Evolutionary conservation across 441 rosid genomes (phyloP).

Genomic region (Pelargonium myrrhifolium): DNA sequence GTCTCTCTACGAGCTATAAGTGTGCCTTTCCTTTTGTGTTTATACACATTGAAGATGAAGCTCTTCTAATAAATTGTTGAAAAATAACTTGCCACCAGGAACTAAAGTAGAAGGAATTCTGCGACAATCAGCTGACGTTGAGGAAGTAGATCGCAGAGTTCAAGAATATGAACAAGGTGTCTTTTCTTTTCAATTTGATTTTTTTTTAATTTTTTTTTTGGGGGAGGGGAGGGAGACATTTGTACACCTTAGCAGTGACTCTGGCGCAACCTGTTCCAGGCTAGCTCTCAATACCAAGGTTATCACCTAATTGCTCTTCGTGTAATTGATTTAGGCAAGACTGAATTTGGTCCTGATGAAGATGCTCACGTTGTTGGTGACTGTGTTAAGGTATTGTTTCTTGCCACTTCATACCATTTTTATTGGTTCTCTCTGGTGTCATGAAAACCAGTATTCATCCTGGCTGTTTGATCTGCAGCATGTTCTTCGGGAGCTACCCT

Average conservation of each 20-base stretch:
- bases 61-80: constrained; percentile 1
- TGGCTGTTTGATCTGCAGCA: constrained; percentile 51
- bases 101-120: constrained; percentile 81
- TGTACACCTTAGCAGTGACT: not conserved
- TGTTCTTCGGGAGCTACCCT: constrained; percentile 92
- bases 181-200: constrained; percentile 17
- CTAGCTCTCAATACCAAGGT: not conserved
- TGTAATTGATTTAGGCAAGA: constrained; percentile 51
- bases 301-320: constrained; percentile 9
- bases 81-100: constrained; percentile 41
- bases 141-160: constrained; percentile 93
- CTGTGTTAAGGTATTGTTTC: constrained; percentile 76
- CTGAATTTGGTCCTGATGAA: constrained; percentile 72
- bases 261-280: not conserved
- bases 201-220: no score
- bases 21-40: constrained; percentile 4
- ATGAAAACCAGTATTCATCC: constrained; percentile 19
- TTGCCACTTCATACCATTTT: constrained; percentile 17
- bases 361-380: constrained; percentile 98
- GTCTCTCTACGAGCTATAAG: not conserved
- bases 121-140: constrained; percentile 94
- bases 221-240: not conserved
- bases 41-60: constrained; percentile 11
- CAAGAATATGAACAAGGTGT: constrained; percentile 94
- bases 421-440: constrained; percentile 9